Conservation (phyloP, 768 basidiomycete genomes). For the Zangia roseola region DNA sequence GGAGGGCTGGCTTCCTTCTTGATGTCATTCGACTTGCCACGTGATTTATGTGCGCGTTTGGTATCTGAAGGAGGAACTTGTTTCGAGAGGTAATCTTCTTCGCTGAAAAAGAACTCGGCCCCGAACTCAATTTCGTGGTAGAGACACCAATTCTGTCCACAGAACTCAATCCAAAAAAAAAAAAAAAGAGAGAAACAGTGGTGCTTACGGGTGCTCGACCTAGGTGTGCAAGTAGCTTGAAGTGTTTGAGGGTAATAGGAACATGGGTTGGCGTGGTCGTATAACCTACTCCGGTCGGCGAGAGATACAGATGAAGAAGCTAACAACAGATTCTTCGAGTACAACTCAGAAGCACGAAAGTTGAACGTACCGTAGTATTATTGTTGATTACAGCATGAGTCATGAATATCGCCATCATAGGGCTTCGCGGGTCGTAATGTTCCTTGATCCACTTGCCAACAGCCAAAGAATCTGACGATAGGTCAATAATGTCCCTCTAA, state of each 20-base stretch:
- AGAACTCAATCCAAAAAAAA: constrained; percentile 1
- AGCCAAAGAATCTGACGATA: constrained; percentile 47
- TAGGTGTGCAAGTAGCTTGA: constrained; percentile 67
- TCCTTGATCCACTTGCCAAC: constrained; percentile 62
- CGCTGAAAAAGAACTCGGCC: constrained; percentile 66
- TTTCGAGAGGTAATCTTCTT: constrained; percentile 61
- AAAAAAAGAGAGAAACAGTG: not conserved
- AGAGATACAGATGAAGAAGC: constrained; percentile 50
- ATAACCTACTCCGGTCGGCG: constrained; percentile 22
- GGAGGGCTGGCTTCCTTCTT: constrained; percentile 43
- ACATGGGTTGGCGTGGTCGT: constrained; percentile 39
- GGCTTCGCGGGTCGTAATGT: constrained; percentile 54
- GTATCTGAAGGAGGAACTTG: constrained; percentile 20
- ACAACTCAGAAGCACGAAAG: not conserved
- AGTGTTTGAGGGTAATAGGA: constrained; percentile 74
- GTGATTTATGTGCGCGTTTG: constrained; percentile 27
- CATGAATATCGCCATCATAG: constrained; percentile 65
- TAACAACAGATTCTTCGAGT: constrained; percentile 19
- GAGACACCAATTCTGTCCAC: constrained; percentile 47
- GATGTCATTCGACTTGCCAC: constrained; percentile 31
- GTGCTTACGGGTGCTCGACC: constrained; percentile 59
- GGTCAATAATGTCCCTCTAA: not conserved
- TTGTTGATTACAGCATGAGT: constrained; percentile 73
- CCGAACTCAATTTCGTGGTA: constrained; percentile 64
- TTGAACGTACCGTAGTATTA: constrained; percentile 36